Conservation (phyloP, 768 basidiomycete genomes). For the Tulasnella sp. region DNA sequence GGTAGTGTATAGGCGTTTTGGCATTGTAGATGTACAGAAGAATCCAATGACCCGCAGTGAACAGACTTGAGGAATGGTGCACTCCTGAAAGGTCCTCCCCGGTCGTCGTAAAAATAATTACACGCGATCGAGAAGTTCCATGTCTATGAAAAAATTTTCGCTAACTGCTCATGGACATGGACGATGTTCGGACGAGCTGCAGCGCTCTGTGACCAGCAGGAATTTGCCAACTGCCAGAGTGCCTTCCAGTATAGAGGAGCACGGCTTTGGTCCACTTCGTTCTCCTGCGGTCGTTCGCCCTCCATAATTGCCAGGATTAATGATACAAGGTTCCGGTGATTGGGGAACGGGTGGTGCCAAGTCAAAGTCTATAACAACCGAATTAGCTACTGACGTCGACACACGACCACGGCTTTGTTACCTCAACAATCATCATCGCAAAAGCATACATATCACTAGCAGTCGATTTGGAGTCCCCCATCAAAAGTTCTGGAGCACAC, state of each 20-base stretch:
- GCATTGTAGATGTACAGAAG: no score
- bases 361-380: neutral
- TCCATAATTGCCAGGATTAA: neutral
- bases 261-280: neutral
- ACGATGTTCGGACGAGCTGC: neutral
- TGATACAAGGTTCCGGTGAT: neutral
- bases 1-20: no score
- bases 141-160: neutral
- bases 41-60: no score
- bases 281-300: neutral
- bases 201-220: neutral
- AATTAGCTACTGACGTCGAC: no score
- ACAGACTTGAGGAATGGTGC: no score
- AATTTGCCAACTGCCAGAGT: neutral
- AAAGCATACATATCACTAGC: neutral
- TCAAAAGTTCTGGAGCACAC: neutral
- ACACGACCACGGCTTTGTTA: neutral
- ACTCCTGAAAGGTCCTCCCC: no score
- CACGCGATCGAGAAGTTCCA: no score
- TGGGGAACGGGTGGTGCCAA: neutral
- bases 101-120: no score
- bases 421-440: slow-evolving; percentile 4
- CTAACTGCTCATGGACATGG: neutral
- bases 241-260: neutral
- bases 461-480: neutral